These are phyloP conservation scores for Drechslera avenae DNA, from an alignment of 2,329 filamentous ascomycete species.

Conservation along the genomic window DNA sequence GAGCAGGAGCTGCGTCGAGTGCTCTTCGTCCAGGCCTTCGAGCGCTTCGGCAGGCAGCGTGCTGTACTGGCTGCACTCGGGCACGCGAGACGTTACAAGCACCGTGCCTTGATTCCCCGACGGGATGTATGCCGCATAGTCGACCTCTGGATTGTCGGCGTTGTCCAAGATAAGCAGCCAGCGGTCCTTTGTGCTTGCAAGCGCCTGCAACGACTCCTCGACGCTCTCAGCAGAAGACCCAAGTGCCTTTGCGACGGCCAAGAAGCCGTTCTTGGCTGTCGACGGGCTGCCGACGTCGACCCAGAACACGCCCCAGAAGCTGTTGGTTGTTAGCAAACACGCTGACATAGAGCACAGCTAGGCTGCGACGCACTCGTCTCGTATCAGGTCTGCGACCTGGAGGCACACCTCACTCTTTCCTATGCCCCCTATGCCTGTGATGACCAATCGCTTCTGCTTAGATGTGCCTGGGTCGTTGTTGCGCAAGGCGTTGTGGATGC, in stretches of 20 bases:
- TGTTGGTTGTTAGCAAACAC: constrained; percentile 17
- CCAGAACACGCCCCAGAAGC: constrained; percentile 44
- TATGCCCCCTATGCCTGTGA: constrained; percentile 36
- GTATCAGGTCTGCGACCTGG: constrained; percentile 28
- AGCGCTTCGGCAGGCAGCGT: constrained; percentile 17
- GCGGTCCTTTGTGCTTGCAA: not conserved
- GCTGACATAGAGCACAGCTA: not conserved
- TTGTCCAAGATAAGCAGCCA: not conserved
- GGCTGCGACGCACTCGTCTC: constrained; percentile 23
- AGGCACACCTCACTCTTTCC: constrained; percentile 46
- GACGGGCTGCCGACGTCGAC: constrained; percentile 31
- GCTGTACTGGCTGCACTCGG: constrained; percentile 16
- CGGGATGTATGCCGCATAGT: constrained; percentile 20
- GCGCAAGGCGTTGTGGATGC: not conserved
- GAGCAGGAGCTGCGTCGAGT: constrained; percentile 21
- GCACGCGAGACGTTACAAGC: constrained; percentile 27
- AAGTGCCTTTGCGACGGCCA: constrained; percentile 22
- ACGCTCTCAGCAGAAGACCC: not conserved
- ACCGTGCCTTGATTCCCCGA: constrained; percentile 18
- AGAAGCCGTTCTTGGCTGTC: constrained; percentile 30
- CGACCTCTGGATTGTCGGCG: not conserved
- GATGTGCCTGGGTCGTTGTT: not conserved
- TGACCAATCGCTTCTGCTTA: constrained; percentile 25
- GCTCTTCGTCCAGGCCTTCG: constrained; percentile 13
- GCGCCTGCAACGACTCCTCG: not conserved